Conservation (phyloP, 108 stramenopile species). For the Nannochloropsis oceanica region DNA sequence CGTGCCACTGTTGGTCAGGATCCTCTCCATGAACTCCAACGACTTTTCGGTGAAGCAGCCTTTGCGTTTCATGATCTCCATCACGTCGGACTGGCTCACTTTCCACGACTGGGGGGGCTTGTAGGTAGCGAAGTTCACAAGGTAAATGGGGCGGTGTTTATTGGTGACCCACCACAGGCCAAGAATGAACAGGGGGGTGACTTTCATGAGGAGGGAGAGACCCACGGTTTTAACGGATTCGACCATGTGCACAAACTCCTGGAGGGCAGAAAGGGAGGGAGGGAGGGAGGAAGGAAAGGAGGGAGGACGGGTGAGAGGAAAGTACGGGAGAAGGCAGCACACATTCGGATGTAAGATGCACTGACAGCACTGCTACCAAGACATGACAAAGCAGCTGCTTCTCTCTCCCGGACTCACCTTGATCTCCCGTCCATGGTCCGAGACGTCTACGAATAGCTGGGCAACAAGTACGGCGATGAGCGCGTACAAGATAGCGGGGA, state of each 20-base stretch:
- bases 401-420: no score
- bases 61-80: conserved; percentile 78
- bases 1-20: conserved; percentile 65
- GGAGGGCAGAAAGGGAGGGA: neutral
- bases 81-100: conserved; percentile 62
- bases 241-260: neutral
- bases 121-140: conserved; percentile 76
- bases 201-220: neutral
- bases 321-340: neutral
- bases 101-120: conserved; percentile 86
- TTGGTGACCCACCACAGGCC: conserved; percentile 10
- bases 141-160: conserved; percentile 52
- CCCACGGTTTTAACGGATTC: neutral
- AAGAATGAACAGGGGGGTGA: neutral
- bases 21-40: conserved; percentile 64
- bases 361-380: no score
- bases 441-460: neutral
- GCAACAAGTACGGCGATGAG: neutral
- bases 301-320: neutral
- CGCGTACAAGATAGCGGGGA: neutral
- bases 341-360: neutral
- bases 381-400: no score
- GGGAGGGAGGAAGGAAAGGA: neutral
- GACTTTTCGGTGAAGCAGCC: conserved; percentile 69
- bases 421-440: neutral